Evolutionary conservation across 768 basidiomycete species (phyloP).

Genomic region (Lactifluus pinguis): DNA sequence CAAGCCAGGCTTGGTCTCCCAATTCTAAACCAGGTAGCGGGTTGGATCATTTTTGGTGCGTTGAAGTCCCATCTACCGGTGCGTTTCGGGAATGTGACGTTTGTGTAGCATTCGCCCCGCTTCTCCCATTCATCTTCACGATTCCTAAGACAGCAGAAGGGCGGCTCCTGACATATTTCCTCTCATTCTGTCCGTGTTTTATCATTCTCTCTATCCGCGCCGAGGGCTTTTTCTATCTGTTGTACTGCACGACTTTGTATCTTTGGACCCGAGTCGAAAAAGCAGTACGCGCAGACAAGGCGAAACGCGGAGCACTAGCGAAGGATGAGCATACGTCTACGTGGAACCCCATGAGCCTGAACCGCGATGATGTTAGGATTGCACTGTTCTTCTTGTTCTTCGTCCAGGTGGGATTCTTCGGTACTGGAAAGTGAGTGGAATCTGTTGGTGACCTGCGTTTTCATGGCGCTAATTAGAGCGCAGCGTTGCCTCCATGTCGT

Average conservation of each 20-base stretch:
- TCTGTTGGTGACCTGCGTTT: background rate
- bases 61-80: background rate
- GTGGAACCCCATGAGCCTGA: conserved; percentile 19
- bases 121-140: conserved; percentile 48
- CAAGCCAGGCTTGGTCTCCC: conserved; percentile 64
- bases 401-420: conserved; percentile 81
- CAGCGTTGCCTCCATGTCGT: conserved; percentile 21
- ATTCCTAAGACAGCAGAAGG: conserved; percentile 32
- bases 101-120: conserved; percentile 38
- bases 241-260: conserved; percentile 52
- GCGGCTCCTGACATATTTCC: conserved; percentile 53
- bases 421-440: conserved; percentile 64
- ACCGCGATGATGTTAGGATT: conserved; percentile 55
- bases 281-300: conserved; percentile 20
- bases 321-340: background rate
- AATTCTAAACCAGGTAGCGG: conserved; percentile 43
- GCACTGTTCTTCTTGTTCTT: conserved; percentile 81
- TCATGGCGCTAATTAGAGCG: background rate
- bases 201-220: conserved; percentile 74
- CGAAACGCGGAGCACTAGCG: background rate
- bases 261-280: conserved; percentile 63
- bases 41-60: conserved; percentile 61
- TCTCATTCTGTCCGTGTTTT: conserved; percentile 68
- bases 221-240: conserved; percentile 73
- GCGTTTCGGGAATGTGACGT: background rate